phyloP scores from a whole-genome alignment of 2,329 filamentous ascomycete species.

The Helotiales sp. region DNA sequence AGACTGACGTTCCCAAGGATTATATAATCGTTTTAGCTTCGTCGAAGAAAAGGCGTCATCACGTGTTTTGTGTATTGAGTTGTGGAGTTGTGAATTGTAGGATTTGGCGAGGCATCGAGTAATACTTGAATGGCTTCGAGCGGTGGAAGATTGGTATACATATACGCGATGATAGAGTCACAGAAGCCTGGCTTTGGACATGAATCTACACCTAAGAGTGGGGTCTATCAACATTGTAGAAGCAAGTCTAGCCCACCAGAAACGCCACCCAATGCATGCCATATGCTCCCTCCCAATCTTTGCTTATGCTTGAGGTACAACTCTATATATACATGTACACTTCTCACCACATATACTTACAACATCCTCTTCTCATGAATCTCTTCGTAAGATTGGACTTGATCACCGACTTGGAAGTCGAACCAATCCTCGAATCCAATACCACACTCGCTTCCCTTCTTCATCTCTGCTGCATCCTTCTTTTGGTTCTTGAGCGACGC shows the following conservation, averaged over 20 bases:
- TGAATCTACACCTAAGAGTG: conserved; percentile 6
- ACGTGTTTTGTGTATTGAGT: background rate
- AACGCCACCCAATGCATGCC: background rate
- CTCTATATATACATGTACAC: conserved; percentile 2
- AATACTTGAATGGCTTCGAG: no score
- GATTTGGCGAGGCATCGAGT: no score
- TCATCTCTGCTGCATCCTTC: conserved; percentile 86
- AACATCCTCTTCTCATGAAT: conserved; percentile 60
- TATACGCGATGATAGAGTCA: no score
- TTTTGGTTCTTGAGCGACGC: conserved; percentile 87
- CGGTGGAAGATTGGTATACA: no score
- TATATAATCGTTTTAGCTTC: conserved; percentile 1
- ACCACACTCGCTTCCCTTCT: conserved; percentile 91
- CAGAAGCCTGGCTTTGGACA: background rate
- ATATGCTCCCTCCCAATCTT: background rate
- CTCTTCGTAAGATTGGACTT: conserved; percentile 86
- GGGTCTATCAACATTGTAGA: conserved; percentile 11
- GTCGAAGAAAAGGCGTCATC: background rate
- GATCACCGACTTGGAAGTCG: conserved; percentile 77
- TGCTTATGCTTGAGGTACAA: background rate
- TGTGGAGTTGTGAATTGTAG: no score
- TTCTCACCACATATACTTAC: conserved; percentile 17
- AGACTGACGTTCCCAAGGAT: background rate
- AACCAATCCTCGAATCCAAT: conserved; percentile 81
- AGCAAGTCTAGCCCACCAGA: conserved; percentile 3